These are phyloP conservation scores for Xanthoconium separans DNA, from an alignment of 1,284 basidiomycete species.

Conservation along the genomic window DNA sequence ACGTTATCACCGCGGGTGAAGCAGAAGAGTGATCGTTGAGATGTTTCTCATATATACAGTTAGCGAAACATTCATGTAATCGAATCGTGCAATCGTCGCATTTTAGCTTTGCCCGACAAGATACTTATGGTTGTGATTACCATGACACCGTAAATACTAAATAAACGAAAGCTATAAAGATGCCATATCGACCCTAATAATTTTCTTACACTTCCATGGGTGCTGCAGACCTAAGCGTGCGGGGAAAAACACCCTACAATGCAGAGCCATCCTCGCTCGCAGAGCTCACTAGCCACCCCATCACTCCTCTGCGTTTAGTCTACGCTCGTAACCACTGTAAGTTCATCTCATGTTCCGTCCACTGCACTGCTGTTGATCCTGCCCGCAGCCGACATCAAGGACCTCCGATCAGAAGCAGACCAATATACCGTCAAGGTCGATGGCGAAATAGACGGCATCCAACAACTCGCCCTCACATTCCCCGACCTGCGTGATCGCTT, in stretches of 20 bases:
- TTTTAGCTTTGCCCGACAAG: neutral
- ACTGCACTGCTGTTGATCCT: neutral
- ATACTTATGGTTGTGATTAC: too few relatives aligned
- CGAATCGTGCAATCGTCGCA: slow-evolving; percentile 22
- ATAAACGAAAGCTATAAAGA: neutral
- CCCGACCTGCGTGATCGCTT: slow-evolving; percentile 44
- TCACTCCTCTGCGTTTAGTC: slow-evolving; percentile 25
- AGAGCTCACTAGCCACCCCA: slow-evolving; percentile 23
- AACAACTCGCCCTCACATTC: slow-evolving; percentile 18
- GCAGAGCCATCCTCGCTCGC: slow-evolving; percentile 28
- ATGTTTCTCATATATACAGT: slow-evolving; percentile 12
- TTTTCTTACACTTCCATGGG: slow-evolving; percentile 18
- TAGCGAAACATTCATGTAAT: slow-evolving; percentile 22
- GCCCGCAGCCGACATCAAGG: slow-evolving; percentile 26
- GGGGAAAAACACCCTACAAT: slow-evolving; percentile 24
- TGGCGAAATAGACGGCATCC: slow-evolving; percentile 17
- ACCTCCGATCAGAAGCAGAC: slow-evolving; percentile 18
- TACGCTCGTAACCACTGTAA: slow-evolving; percentile 33
- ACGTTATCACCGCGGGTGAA: slow-evolving; percentile 32
- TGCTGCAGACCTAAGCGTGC: slow-evolving; percentile 11
- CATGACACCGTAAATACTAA: neutral
- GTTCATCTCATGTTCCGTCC: slow-evolving; percentile 5
- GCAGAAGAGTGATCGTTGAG: slow-evolving; percentile 26
- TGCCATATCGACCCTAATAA: neutral
- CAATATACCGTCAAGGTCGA: slow-evolving; percentile 26